A percentile compares a stretch with the other conserved stretches of the same genome.
These are phyloP conservation scores for Malus orientalis DNA, from an alignment of 306 rosid species.

Conservation along the genomic window DNA sequence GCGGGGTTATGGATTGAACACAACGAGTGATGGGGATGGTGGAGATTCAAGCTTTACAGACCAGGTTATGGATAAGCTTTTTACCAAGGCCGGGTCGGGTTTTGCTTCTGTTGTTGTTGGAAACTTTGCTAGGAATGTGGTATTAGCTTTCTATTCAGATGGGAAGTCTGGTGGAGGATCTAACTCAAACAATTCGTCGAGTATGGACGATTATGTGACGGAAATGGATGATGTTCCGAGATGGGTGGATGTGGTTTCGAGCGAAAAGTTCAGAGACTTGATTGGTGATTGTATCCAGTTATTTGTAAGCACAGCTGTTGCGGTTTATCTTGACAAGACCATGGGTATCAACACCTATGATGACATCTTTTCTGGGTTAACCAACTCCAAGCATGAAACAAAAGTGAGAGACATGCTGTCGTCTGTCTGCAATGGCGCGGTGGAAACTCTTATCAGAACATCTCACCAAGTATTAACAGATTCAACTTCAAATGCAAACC, in stretches of 20 bases:
- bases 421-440: slow-evolving; percentile 55
- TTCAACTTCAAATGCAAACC: slow-evolving; percentile 15
- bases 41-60: slow-evolving; percentile 28
- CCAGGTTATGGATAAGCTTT: slow-evolving; percentile 43
- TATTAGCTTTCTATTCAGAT: slow-evolving; percentile 39
- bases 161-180: slow-evolving; percentile 25
- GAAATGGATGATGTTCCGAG: slow-evolving; percentile 16
- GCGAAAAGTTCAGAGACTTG: slow-evolving; percentile 38
- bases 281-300: slow-evolving; percentile 62
- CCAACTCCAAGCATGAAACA: slow-evolving; percentile 59
- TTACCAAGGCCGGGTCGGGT: slow-evolving; percentile 57
- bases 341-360: slow-evolving; percentile 66
- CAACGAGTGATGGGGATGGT: slow-evolving; percentile 4
- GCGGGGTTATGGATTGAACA: slow-evolving; percentile 32
- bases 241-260: slow-evolving; percentile 52
- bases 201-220: slow-evolving; percentile 1
- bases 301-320: slow-evolving; percentile 67
- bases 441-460: slow-evolving; percentile 62
- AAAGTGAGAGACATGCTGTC: slow-evolving; percentile 55
- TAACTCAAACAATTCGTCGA: slow-evolving; percentile 3
- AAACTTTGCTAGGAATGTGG: slow-evolving; percentile 74
- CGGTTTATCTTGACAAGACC: slow-evolving; percentile 82
- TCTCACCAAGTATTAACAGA: slow-evolving; percentile 64
- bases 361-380: slow-evolving; percentile 65
- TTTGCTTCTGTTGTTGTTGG: slow-evolving; percentile 73